Evolutionary conservation across 768 basidiomycete species (phyloP).

Genomic region (Udeniomyces megalosporus): DNA sequence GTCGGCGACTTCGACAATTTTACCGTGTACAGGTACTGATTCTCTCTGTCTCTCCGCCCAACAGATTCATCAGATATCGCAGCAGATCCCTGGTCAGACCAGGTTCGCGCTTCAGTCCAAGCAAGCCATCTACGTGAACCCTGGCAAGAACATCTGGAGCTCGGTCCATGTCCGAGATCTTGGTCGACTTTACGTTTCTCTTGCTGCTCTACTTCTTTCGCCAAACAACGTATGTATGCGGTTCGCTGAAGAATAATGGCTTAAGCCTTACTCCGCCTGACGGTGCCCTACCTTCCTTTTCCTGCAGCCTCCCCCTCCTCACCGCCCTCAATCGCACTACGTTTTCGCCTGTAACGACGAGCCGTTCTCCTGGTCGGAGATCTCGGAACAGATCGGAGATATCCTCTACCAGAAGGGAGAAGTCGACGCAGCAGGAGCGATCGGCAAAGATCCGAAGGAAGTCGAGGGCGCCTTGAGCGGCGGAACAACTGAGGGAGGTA

Average conservation of each 20-base stretch:
- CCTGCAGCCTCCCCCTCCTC: conserved; percentile 10
- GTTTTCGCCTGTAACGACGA: background rate
- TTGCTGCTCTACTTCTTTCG: conserved; percentile 7
- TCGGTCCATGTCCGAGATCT: conserved; percentile 2
- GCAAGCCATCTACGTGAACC: conserved; percentile 1
- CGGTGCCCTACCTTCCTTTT: too few species aligned
- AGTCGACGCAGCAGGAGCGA: background rate
- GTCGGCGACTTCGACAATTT: too few species aligned
- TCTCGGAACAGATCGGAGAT: background rate
- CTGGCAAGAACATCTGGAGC: conserved; percentile 8
- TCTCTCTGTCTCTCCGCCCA: background rate
- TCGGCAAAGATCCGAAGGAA: background rate
- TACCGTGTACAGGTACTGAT: background rate
- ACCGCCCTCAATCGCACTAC: conserved; percentile 5
- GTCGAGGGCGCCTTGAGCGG: background rate
- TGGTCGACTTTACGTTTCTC: background rate
- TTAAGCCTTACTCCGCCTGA: too few species aligned
- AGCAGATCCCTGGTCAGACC: conserved; percentile 4
- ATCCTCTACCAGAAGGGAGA: conserved; percentile 7
- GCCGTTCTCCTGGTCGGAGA: conserved; percentile 3
- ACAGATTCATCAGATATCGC: conserved; percentile 1
- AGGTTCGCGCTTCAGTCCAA: background rate
- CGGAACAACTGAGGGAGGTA: background rate
- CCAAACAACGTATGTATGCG: too few species aligned
- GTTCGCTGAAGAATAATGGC: too few species aligned